Evolutionary conservation across 306 rosid species (phyloP).

Genomic region (Quillaja saponaria): DNA sequence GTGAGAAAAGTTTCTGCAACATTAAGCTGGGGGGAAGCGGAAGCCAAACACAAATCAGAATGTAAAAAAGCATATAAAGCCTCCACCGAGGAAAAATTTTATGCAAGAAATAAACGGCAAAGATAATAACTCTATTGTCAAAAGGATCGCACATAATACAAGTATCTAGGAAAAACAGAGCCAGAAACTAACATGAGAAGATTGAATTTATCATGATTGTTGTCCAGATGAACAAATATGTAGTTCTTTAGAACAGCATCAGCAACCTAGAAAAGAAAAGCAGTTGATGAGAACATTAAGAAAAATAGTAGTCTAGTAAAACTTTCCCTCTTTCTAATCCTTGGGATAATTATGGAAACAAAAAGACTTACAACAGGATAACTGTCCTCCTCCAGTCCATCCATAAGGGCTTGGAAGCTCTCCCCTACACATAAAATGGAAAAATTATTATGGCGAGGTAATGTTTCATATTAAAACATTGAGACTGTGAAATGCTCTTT

Average conservation of each 20-base stretch:
- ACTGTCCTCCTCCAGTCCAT: constrained; percentile 52
- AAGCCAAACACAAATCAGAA: constrained; percentile 17
- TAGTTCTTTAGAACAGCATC: constrained; percentile 64
- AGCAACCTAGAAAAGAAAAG: constrained; percentile 61
- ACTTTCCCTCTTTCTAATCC: constrained; percentile 11
- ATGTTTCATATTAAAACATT: constrained; percentile 11
- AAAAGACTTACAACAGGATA: constrained; percentile 56
- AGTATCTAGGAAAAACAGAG: constrained; percentile 9
- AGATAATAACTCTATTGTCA: constrained; percentile 3
- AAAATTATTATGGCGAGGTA: constrained; percentile 27
- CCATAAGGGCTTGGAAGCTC: constrained; percentile 70
- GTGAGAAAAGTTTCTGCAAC: constrained; percentile 94
- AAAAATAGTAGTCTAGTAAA: constrained; percentile 12
- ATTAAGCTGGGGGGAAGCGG: constrained; percentile 61
- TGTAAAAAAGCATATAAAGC: constrained; percentile 26
- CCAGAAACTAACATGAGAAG: constrained; percentile 71
- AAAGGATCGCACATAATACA: constrained; percentile 6
- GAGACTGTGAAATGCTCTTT: constrained; percentile 19
- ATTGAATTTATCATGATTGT: constrained; percentile 79
- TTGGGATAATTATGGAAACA: constrained; percentile 8
- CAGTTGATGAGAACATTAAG: constrained; percentile 5
- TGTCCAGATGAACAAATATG: constrained; percentile 84
- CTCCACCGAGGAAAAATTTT: neutral
- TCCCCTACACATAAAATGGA: constrained; percentile 53
- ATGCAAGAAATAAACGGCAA: constrained; percentile 8